phyloP scores from a whole-genome alignment of 148 eudicot genomes.

The Cornus suecica region DNA sequence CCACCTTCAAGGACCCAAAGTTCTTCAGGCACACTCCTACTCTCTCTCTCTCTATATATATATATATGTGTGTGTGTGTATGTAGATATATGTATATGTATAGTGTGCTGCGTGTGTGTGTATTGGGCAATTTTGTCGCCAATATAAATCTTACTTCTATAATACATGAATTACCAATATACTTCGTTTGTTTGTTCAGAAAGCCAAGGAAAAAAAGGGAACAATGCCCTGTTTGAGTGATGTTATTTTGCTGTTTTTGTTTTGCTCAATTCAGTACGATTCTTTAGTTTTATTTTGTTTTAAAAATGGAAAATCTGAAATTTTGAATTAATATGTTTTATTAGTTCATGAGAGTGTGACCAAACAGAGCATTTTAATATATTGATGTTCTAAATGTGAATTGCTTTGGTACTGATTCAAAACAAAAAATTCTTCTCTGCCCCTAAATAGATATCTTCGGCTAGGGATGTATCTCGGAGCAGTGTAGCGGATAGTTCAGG shows the following conservation, averaged over 20 bases:
- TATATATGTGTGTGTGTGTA: neutral
- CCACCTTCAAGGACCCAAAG: conserved; percentile 52
- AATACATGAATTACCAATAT: conserved; percentile 9
- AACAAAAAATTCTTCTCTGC: neutral
- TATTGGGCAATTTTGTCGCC: too few relatives aligned
- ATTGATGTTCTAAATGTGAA: too few relatives aligned
- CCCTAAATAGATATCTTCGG: conserved; percentile 56
- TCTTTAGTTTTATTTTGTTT: neutral
- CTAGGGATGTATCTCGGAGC: conserved; percentile 72
- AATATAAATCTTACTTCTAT: too few relatives aligned
- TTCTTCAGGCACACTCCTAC: conserved; percentile 53
- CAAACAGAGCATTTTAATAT: too few relatives aligned
- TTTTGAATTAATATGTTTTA: too few relatives aligned
- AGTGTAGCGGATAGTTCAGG: conserved; percentile 41
- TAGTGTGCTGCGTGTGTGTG: too few relatives aligned
- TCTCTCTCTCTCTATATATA: conserved; percentile 2
- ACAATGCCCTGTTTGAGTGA: neutral
- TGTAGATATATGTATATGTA: neutral
- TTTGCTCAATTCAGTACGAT: neutral
- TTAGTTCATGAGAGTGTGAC: too few relatives aligned
- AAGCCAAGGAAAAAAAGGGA: neutral
- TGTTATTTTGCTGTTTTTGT: neutral
- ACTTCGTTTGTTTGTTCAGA: conserved; percentile 2
- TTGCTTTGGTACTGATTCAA: neutral
- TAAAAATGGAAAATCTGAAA: too few relatives aligned